Evolutionary conservation across 768 basidiomycete genomes (phyloP).

Genomic region (Tricholoma saponaceum): DNA sequence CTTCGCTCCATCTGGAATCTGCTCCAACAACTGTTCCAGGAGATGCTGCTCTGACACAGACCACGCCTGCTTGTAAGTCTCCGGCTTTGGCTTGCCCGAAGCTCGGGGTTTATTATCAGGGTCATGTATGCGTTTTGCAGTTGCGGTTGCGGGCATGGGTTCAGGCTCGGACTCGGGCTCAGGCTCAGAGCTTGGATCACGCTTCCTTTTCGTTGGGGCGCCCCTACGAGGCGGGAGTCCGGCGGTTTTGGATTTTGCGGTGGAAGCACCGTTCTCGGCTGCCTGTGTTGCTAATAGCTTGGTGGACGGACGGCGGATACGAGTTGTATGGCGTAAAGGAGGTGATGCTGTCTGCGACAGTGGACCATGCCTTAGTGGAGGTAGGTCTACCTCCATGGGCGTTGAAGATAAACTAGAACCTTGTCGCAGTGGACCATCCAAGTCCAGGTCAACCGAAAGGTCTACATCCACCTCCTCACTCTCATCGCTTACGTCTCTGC

Average conservation of each 20-base stretch:
- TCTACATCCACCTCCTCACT: constrained; percentile 64
- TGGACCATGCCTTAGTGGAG: neutral
- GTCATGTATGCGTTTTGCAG: constrained; percentile 8
- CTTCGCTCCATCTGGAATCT: constrained; percentile 75
- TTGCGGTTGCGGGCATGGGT: neutral
- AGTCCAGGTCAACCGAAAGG: constrained; percentile 31
- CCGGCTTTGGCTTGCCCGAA: constrained; percentile 44
- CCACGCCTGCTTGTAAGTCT: constrained; percentile 86
- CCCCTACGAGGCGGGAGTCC: neutral
- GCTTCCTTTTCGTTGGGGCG: constrained; percentile 1
- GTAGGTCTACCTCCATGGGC: constrained; percentile 3
- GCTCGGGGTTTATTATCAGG: neutral
- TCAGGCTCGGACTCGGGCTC: neutral
- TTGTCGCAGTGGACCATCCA: constrained; percentile 15
- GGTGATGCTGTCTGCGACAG: neutral
- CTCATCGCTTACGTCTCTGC: constrained; percentile 57
- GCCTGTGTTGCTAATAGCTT: constrained; percentile 14
- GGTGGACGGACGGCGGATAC: constrained; percentile 11
- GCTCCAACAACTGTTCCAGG: constrained; percentile 67
- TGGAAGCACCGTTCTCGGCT: neutral
- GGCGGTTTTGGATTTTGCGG: neutral
- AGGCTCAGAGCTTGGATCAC: neutral
- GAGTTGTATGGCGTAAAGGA: neutral
- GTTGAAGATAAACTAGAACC: constrained; percentile 1
- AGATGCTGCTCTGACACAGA: constrained; percentile 71